phyloP scores from a whole-genome alignment of 1,284 basidiomycete species.

The Paramarasmius palmivorus region DNA sequence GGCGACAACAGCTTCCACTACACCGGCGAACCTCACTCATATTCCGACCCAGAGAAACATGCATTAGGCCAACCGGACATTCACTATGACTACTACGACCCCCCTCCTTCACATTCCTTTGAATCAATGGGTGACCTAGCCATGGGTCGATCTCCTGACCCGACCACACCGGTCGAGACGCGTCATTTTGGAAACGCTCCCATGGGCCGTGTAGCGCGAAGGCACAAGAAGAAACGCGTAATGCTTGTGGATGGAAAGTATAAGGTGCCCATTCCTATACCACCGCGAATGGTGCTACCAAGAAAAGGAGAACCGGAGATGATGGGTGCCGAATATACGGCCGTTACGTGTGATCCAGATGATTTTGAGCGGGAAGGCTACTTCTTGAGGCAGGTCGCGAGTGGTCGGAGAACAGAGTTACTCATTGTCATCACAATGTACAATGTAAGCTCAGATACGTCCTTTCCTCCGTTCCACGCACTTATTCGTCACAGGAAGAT shows the following conservation, averaged over 20 bases:
- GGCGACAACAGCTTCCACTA: constrained; percentile 55
- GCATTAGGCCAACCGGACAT: constrained; percentile 9
- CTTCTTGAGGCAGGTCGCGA: constrained; percentile 84
- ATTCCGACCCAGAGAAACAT: constrained; percentile 34
- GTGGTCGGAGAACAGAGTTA: constrained; percentile 83
- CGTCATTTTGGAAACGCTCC: constrained; percentile 89
- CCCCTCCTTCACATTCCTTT: constrained; percentile 1
- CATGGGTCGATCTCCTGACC: constrained; percentile 28
- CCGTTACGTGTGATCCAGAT: constrained; percentile 92
- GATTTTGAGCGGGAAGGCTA: constrained; percentile 86
- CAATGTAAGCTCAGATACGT: constrained; percentile 56
- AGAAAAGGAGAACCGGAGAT: constrained; percentile 84
- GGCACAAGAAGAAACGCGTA: constrained; percentile 75
- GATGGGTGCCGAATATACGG: constrained; percentile 81
- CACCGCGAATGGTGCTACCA: constrained; percentile 83
- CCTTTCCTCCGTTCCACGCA: constrained; percentile 1
- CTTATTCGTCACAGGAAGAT: constrained; percentile 69
- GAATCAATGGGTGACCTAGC: neutral
- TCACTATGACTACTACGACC: neutral
- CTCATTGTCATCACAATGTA: constrained; percentile 98
- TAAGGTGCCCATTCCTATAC: constrained; percentile 82
- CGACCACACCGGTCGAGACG: constrained; percentile 54
- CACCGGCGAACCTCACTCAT: constrained; percentile 36
- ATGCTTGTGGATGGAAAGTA: constrained; percentile 83
- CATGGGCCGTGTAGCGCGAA: constrained; percentile 70